Conservation (phyloP, 2,329 filamentous ascomycete genomes). For the Apiospora sp. region DNA sequence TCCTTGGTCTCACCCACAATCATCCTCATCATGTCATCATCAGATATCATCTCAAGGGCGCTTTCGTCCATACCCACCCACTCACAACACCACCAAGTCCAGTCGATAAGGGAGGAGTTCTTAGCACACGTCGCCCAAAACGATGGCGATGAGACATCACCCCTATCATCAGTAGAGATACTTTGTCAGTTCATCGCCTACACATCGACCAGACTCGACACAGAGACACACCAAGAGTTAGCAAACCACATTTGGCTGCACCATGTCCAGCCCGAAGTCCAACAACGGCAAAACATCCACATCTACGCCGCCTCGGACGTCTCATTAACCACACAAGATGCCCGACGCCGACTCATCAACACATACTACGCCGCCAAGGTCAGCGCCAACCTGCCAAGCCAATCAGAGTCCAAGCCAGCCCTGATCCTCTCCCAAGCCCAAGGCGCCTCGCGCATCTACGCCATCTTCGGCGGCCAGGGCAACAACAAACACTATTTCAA, state of each 20-base stretch:
- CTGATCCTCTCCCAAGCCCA: slow-evolving; percentile 24
- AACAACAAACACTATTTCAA: slow-evolving; percentile 36
- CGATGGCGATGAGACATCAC: not conserved
- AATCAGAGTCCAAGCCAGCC: not conserved
- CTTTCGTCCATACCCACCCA: not conserved
- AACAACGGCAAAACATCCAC: not conserved
- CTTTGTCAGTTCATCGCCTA: not conserved
- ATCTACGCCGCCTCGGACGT: not conserved
- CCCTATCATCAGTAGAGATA: not conserved
- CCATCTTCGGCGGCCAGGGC: slow-evolving; percentile 36
- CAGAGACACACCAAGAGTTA: not conserved
- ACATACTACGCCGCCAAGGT: slow-evolving; percentile 5
- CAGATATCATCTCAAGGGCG: not conserved
- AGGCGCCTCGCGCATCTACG: slow-evolving; percentile 32
- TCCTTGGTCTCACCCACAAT: not conserved
- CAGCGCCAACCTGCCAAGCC: not conserved
- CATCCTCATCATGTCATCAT: not conserved
- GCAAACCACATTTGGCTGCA: not conserved
- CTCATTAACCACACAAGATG: not conserved
- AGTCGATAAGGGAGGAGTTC: not conserved
- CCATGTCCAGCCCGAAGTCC: not conserved
- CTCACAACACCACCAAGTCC: not conserved
- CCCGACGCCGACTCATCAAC: not conserved
- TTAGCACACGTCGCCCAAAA: not conserved
- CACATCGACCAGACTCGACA: not conserved